A percentile compares a stretch with the other conserved stretches of the same genome.
Evolutionary conservation across 148 eudicot species (phyloP).

Genomic region (Gaultheria prostrata): DNA sequence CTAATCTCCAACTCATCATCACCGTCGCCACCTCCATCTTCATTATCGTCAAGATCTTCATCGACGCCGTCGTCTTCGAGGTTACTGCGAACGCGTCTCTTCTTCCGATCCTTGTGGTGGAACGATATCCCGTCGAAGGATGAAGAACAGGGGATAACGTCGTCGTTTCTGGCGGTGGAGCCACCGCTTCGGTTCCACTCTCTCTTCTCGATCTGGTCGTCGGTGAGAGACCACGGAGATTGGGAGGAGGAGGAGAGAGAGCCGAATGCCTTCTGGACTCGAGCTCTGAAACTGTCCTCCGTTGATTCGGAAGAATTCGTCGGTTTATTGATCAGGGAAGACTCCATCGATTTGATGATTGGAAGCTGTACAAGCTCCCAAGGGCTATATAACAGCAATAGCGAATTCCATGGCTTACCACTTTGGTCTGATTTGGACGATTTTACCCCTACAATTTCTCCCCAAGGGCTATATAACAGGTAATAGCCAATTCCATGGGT

Average conservation of each 20-base stretch:
- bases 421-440: too few species aligned
- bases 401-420: too few species aligned
- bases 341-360: background rate
- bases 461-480: too few species aligned
- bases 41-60: conserved; percentile 9
- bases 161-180: conserved; percentile 15
- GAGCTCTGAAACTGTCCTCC: conserved; percentile 17
- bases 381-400: too few species aligned
- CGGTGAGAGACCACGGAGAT: conserved; percentile 32
- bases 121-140: conserved; percentile 12
- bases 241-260: conserved; percentile 17
- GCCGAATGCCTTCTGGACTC: conserved; percentile 30
- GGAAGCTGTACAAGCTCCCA: background rate
- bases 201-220: conserved; percentile 26
- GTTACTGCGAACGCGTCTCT: background rate
- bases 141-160: conserved; percentile 16
- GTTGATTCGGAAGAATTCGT: background rate
- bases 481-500: too few species aligned
- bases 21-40: background rate
- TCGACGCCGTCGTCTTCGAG: conserved; percentile 11
- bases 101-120: background rate
- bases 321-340: background rate
- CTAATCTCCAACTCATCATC: conserved; percentile 29
- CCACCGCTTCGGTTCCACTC: conserved; percentile 15
- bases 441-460: too few species aligned